Evolutionary conservation across 345 rosid genomes (phyloP), one percentile per base, ranked within the genome.

Genomic region (Odontarrhena argentea): DNA sequence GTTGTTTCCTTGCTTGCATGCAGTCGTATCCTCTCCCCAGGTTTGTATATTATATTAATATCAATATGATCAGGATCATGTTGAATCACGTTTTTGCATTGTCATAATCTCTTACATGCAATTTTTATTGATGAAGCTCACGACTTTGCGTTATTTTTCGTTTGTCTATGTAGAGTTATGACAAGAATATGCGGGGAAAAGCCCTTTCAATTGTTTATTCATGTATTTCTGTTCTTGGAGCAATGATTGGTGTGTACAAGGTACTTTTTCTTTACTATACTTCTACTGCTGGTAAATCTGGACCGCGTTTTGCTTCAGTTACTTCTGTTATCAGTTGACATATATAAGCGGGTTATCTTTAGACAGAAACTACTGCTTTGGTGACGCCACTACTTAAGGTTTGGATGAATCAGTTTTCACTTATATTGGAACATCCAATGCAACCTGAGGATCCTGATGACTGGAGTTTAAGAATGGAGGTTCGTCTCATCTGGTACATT

Each of bases 401-500:
- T 50, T 93, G 93, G 98, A 78, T 87, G 85, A 85, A 79, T 60
- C 84, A 80, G 73, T 89, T 86, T 67, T 73, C 85, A 73, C 67
- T 77, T 42, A 84, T 86, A 76, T 74, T 93, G 73, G 80, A 78
- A 68, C 82, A 77, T 70, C 96, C 98, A 15, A 77, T 89, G 65
- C 85, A 86, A 60, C 74, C 78, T 56, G 97, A 89, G 81, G 94
- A 92, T 83, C 96, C 97, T 42, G 90, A 92, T 77, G 96, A 92
- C 71, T 92, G 98, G 98, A 80, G 84, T 76, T 42, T 87, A 71
- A 87, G 92, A 84, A 85, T 81, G 92, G 98, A 89, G 96, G 98
- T 92, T 75, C 48, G 76, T 47, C 69, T 69, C 50, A 47, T 67
- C 71, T 44, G 40, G 32, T 54, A 14, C 18, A 49, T 41, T 59